Percentiles rank a stretch among this genome's conserved stretches.
phyloP scores from a whole-genome alignment of 108 stramenopile species.

The Stephanodiscus triporus region DNA sequence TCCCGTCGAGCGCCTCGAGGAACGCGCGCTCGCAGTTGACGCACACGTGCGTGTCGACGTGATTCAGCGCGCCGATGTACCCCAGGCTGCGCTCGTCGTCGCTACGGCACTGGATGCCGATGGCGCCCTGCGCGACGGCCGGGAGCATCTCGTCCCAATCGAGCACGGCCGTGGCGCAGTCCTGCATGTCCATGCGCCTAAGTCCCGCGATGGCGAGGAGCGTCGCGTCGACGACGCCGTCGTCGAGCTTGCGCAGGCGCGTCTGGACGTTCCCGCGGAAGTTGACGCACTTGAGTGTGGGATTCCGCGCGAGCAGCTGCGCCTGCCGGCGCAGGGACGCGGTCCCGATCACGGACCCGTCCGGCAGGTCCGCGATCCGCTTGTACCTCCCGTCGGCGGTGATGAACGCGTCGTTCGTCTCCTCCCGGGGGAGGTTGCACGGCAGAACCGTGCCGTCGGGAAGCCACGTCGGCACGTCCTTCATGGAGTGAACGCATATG shows the following conservation, averaged over 20 bases:
- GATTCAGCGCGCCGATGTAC: conserved; percentile 93
- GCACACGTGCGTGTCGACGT: conserved; percentile 90
- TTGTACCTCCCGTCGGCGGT: conserved; percentile 65
- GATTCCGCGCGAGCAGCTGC: conserved; percentile 94
- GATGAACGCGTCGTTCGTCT: conserved; percentile 98
- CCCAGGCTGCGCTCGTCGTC: conserved; percentile 91
- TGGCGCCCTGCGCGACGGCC: conserved; percentile 99
- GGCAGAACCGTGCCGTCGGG: conserved; percentile 97
- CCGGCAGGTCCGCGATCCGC: conserved; percentile 88
- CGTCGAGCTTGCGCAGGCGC: conserved; percentile 97
- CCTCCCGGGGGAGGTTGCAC: conserved; percentile 97
- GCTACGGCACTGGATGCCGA: conserved; percentile 98
- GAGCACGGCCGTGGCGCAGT: conserved; percentile 89
- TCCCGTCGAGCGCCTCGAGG: conserved; percentile 97
- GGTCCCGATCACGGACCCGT: conserved; percentile 95
- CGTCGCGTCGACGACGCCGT: conserved; percentile 98
- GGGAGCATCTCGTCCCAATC: conserved; percentile 98
- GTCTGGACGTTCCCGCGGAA: conserved; percentile 99
- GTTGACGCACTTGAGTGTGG: conserved; percentile 95
- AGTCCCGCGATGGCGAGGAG: conserved; percentile 98
- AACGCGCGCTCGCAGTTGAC: conserved; percentile 99
- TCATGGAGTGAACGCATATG: conserved; percentile 99
- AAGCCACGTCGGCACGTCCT: conserved; percentile 99
- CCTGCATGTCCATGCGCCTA: conserved; percentile 98
- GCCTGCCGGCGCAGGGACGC: conserved; percentile 98